Evolutionary conservation across 768 basidiomycete species (phyloP).

Genomic region (Asterophora parasitica): DNA sequence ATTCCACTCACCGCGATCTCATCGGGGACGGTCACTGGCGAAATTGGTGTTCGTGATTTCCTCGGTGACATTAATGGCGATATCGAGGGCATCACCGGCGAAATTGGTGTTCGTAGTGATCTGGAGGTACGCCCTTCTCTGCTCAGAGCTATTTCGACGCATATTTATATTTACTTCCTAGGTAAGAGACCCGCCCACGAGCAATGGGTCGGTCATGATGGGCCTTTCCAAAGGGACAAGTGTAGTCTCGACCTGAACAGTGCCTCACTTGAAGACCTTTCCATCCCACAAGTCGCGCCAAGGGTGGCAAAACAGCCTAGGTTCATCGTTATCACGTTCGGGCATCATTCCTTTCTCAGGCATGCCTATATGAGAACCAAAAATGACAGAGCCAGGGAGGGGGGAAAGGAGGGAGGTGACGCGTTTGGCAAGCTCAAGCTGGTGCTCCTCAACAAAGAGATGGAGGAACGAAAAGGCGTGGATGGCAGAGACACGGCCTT

Average conservation of each 20-base stretch:
- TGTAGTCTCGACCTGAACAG: constrained; percentile 24
- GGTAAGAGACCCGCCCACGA: too few species aligned
- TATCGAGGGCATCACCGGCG: too few species aligned
- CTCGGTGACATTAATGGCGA: too few species aligned
- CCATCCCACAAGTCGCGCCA: constrained; percentile 34
- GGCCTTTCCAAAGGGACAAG: constrained; percentile 17
- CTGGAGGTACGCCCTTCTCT: too few species aligned
- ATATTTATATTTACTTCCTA: too few species aligned
- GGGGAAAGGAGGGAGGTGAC: constrained; percentile 40
- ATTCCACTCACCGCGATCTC: too few species aligned
- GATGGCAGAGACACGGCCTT: constrained; percentile 43
- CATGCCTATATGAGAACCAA: constrained; percentile 35
- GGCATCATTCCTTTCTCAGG: constrained; percentile 28
- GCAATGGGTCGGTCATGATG: background rate
- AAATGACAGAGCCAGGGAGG: constrained; percentile 39
- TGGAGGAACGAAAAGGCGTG: constrained; percentile 51
- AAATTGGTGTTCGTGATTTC: too few species aligned
- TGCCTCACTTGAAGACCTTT: constrained; percentile 26
- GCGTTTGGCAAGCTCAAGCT: constrained; percentile 35
- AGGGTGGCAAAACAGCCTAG: constrained; percentile 31
- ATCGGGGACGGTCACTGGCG: too few species aligned
- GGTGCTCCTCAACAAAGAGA: constrained; percentile 38
- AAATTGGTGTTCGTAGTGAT: too few species aligned
- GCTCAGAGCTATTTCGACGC: too few species aligned
- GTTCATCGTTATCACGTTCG: background rate